phyloP scores from a whole-genome alignment of 192 early-diverging fungal genomes.

The Gryganskiella cystojenkinii region DNA sequence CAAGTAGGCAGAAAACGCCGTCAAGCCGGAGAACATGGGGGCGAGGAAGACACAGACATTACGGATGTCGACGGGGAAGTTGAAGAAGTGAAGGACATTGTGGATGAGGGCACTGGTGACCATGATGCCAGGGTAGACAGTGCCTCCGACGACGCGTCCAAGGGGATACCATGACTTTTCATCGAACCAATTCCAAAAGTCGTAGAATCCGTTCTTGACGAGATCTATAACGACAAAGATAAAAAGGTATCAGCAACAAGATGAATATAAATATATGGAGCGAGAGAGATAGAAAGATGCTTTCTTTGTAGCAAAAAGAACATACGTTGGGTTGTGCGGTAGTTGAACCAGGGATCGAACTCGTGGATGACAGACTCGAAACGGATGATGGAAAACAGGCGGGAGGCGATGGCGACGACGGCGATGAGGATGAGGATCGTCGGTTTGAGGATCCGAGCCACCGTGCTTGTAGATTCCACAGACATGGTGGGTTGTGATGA shows the following conservation, averaged over 20 bases:
- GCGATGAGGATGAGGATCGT: conserved; percentile 91
- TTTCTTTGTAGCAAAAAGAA: background rate
- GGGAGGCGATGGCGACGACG: conserved; percentile 86
- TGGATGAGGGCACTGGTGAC: conserved; percentile 96
- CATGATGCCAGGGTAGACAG: conserved; percentile 99
- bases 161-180: conserved; percentile 98
- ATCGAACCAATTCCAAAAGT: conserved; percentile 99
- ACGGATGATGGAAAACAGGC: conserved; percentile 97
- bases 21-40: conserved; percentile 95
- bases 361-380: conserved; percentile 99
- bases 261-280: background rate
- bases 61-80: conserved; percentile 98
- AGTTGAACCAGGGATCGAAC: conserved; percentile 99
- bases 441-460: conserved; percentile 75
- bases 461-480: conserved; percentile 39
- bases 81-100: conserved; percentile 91
- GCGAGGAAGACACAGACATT: conserved; percentile 99
- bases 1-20: conserved; percentile 95
- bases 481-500: conserved; percentile 22
- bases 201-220: conserved; percentile 94
- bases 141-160: conserved; percentile 98
- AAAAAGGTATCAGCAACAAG: background rate
- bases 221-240: conserved; percentile 58
- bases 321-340: conserved; percentile 86
- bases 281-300: no score